These are phyloP conservation scores for Picochlorum costavermella DNA, from an alignment of 139 green algal species.

Conservation along the genomic window DNA sequence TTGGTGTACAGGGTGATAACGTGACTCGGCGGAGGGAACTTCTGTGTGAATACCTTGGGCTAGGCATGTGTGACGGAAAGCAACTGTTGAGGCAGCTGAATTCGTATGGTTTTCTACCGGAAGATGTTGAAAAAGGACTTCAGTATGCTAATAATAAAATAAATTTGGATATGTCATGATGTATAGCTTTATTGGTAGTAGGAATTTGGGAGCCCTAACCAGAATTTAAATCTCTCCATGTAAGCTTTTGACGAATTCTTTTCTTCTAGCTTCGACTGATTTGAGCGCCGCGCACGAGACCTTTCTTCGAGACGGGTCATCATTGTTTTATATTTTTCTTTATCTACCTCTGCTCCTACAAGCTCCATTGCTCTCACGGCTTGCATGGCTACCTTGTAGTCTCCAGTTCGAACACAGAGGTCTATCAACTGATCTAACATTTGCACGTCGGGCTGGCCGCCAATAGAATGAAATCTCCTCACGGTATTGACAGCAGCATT, in stretches of 20 bases:
- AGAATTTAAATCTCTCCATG: conserved; percentile 65
- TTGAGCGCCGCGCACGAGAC: not conserved
- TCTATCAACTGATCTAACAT: conserved; percentile 53
- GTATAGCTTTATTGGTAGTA: conserved; percentile 34
- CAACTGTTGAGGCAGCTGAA: conserved; percentile 37
- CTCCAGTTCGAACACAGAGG: conserved; percentile 25
- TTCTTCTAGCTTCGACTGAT: not conserved
- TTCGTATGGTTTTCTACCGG: conserved; percentile 22
- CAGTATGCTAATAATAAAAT: conserved; percentile 16
- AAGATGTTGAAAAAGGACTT: conserved; percentile 17
- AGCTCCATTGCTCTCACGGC: conserved; percentile 53
- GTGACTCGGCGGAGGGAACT: conserved; percentile 9
- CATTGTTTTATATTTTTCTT: conserved; percentile 29
- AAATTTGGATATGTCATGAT: conserved; percentile 1
- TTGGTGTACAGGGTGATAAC: conserved; percentile 12
- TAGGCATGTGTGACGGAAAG: conserved; percentile 37
- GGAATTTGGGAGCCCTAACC: conserved; percentile 60
- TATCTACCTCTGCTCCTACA: conserved; percentile 34
- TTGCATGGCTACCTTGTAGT: conserved; percentile 45
- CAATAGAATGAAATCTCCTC: conserved; percentile 37
- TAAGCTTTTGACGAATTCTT: conserved; percentile 17
- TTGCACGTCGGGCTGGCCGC: conserved; percentile 37
- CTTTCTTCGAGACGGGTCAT: not conserved
- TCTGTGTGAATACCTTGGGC: conserved; percentile 20
- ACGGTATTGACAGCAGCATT: conserved; percentile 27